Percentiles rank a stretch among this genome's conserved stretches.
Evolutionary conservation across 108 stramenopile species (phyloP).

Genomic region (Cyclostephanos tholiformis): DNA sequence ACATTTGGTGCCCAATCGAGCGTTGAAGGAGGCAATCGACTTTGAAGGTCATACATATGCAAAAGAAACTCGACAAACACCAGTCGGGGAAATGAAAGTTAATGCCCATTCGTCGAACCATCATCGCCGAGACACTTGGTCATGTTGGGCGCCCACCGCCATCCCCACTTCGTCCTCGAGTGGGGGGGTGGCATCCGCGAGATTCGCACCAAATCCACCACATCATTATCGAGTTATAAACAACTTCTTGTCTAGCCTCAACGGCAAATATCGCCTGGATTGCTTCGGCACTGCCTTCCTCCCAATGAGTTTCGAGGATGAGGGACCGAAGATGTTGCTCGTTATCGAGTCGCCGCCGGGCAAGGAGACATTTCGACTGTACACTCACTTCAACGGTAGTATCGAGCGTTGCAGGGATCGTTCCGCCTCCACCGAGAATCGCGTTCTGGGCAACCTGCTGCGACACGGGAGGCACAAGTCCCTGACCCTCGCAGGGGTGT

Average conservation of each 20-base stretch:
- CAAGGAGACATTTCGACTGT: conserved; percentile 17
- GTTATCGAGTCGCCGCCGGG: conserved; percentile 16
- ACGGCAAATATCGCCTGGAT: conserved; percentile 8
- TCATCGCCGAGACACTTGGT: neutral
- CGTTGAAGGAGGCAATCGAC: conserved; percentile 26
- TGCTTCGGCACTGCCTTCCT: conserved; percentile 12
- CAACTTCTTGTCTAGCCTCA: conserved; percentile 12
- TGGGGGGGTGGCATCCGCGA: neutral
- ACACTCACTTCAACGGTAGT: conserved; percentile 6
- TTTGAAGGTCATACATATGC: conserved; percentile 3
- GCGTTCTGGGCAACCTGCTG: conserved; percentile 5
- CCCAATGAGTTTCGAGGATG: conserved; percentile 9
- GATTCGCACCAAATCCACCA: neutral
- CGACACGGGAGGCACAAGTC: conserved; percentile 18
- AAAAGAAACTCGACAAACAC: neutral
- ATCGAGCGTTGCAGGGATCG: neutral
- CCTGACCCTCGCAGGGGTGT: conserved; percentile 1
- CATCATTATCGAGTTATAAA: conserved; percentile 5
- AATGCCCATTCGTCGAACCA: neutral
- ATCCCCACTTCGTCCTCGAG: neutral
- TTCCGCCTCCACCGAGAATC: neutral
- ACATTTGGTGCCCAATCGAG: conserved; percentile 27
- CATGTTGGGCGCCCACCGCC: neutral
- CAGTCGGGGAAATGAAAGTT: neutral
- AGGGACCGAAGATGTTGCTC: conserved; percentile 4